These are phyloP conservation scores for Peribolospora kevripleyi DNA, from an alignment of 768 basidiomycete species.

Conservation along the genomic window DNA sequence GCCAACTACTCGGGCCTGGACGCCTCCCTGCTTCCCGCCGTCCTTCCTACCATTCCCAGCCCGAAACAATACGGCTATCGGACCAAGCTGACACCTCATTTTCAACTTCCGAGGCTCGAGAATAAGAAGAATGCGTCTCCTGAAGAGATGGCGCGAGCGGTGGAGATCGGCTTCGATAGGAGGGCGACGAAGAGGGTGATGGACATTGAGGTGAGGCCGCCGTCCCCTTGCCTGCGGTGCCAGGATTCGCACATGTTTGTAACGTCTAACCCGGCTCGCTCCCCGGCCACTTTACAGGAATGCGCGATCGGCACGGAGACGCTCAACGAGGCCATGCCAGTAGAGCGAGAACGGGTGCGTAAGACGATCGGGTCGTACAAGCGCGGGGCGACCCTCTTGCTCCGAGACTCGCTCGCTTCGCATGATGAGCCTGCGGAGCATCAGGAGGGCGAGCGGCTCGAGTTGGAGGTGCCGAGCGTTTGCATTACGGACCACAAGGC, in stretches of 20 bases:
- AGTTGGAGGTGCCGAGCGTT: slow-evolving; percentile 27
- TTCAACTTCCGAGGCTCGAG: slow-evolving; percentile 27
- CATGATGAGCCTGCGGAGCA: not conserved
- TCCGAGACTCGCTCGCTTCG: slow-evolving; percentile 53
- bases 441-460: slow-evolving; percentile 5
- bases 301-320: slow-evolving; percentile 71
- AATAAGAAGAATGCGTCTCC: slow-evolving; percentile 2
- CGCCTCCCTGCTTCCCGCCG: slow-evolving; percentile 32
- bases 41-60: slow-evolving; percentile 54
- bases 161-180: slow-evolving; percentile 72
- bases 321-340: slow-evolving; percentile 41
- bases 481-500: slow-evolving; percentile 65
- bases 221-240: not conserved
- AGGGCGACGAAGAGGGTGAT: slow-evolving; percentile 47
- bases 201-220: slow-evolving; percentile 56
- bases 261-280: too few species aligned
- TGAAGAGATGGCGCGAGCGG: slow-evolving; percentile 24
- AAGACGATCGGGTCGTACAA: slow-evolving; percentile 63
- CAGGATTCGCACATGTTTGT: too few species aligned
- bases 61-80: slow-evolving; percentile 78
- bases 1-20: slow-evolving; percentile 43
- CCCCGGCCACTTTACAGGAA: slow-evolving; percentile 29
- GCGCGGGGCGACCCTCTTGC: slow-evolving; percentile 64
- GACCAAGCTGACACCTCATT: slow-evolving; percentile 94
- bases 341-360: slow-evolving; percentile 36